Conservation (phyloP, 805 yeast species). For the Wickerhamiella allomyrinae region DNA sequence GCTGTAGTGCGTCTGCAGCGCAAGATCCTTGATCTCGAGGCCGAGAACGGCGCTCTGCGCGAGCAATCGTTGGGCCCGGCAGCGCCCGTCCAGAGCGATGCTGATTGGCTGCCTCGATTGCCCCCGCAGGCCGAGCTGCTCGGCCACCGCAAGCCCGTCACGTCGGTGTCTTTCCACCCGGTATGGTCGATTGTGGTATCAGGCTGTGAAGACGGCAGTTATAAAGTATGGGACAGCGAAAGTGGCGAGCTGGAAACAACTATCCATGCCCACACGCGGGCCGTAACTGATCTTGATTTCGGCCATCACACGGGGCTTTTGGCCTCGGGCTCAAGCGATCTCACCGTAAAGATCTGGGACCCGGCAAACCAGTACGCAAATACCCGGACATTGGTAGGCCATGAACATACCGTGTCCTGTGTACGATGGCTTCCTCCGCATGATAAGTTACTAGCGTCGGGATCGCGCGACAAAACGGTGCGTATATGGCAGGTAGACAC, state of each 20-base stretch:
- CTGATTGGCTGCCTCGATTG: slow-evolving; percentile 46
- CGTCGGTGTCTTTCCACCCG: slow-evolving; percentile 61
- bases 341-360: slow-evolving; percentile 59
- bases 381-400: slow-evolving; percentile 59
- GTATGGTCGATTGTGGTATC: slow-evolving; percentile 46
- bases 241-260: slow-evolving; percentile 45
- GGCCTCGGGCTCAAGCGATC: slow-evolving; percentile 39
- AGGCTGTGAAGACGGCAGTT: slow-evolving; percentile 58
- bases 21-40: slow-evolving; percentile 52
- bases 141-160: slow-evolving; percentile 49
- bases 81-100: slow-evolving; percentile 19
- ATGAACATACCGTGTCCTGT: slow-evolving; percentile 70
- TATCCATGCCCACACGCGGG: slow-evolving; percentile 62
- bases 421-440: slow-evolving; percentile 36
- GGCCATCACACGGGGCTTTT: slow-evolving; percentile 30
- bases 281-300: slow-evolving; percentile 45
- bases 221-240: slow-evolving; percentile 63
- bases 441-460: slow-evolving; percentile 40
- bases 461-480: slow-evolving; percentile 85
- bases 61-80: slow-evolving; percentile 23
- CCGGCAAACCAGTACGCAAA: slow-evolving; percentile 35
- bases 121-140: slow-evolving; percentile 30
- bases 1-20: slow-evolving; percentile 71
- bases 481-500: slow-evolving; percentile 57
- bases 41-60: slow-evolving; percentile 33